These are phyloP conservation scores for Byssothecium circinans DNA, from an alignment of 2,329 filamentous ascomycete genomes.

Conservation along the genomic window DNA sequence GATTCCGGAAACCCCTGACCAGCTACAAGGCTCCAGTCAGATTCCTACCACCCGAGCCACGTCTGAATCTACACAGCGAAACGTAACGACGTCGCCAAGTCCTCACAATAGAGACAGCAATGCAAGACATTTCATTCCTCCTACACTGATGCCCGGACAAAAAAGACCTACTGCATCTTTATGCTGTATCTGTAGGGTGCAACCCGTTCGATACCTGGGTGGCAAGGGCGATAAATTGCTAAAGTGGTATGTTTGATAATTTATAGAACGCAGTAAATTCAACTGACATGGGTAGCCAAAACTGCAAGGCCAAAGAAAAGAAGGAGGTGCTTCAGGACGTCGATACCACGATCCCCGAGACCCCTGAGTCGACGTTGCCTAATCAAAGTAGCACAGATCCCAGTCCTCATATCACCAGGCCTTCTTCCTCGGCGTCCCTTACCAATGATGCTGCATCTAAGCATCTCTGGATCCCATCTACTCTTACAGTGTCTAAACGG, in stretches of 20 bases:
- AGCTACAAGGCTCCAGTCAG: constrained; percentile 13
- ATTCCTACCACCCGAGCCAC: background rate
- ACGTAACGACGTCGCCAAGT: background rate
- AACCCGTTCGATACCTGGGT: constrained; percentile 3
- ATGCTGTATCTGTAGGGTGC: constrained; percentile 18
- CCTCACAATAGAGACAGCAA: background rate
- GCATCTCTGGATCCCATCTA: background rate
- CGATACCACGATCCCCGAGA: constrained; percentile 19
- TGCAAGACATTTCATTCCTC: background rate
- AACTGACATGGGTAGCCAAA: constrained; percentile 3
- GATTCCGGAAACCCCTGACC: constrained; percentile 18
- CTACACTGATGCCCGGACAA: background rate
- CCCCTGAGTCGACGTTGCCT: constrained; percentile 6
- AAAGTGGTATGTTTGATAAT: constrained; percentile 14
- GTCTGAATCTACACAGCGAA: background rate
- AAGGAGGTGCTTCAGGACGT: background rate
- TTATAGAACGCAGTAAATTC: background rate
- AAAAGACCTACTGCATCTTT: background rate
- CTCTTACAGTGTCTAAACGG: background rate
- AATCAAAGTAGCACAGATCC: background rate
- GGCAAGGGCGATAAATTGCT: background rate
- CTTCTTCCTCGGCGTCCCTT: background rate
- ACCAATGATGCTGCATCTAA: background rate
- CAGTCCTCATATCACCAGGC: background rate
- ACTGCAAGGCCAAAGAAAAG: constrained; percentile 11